Conservation (phyloP, 495 filamentous ascomycete species). For the Hypoxylon fuscum region DNA sequence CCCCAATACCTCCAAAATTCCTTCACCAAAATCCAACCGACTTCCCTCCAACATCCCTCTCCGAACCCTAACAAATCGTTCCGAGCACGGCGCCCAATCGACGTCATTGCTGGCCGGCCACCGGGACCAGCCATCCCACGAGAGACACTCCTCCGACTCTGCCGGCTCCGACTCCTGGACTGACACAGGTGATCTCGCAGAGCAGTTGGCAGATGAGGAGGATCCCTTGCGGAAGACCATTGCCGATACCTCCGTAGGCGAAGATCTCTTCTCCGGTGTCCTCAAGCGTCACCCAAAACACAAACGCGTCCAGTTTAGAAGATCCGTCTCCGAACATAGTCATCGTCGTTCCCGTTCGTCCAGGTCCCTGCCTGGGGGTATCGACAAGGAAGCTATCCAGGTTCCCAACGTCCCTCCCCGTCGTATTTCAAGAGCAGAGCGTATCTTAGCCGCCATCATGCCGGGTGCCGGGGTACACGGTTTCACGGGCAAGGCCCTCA, state of each 20-base stretch:
- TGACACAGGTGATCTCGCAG: constrained; percentile 91
- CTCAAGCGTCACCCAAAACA: constrained; percentile 52
- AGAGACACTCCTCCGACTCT: constrained; percentile 68
- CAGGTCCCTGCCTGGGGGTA: constrained; percentile 49
- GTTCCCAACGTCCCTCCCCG: constrained; percentile 76
- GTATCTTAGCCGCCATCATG: constrained; percentile 83
- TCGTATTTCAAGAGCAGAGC: constrained; percentile 69
- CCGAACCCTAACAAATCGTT: constrained; percentile 59
- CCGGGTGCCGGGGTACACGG: constrained; percentile 83
- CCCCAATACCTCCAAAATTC: constrained; percentile 66
- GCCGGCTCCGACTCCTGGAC: constrained; percentile 81
- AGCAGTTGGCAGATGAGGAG: constrained; percentile 84
- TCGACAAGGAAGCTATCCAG: constrained; percentile 82
- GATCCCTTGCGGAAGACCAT: constrained; percentile 76
- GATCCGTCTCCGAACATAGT: constrained; percentile 45
- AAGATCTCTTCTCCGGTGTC: constrained; percentile 60
- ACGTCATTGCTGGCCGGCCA: constrained; percentile 53
- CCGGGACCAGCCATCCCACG: constrained; percentile 48
- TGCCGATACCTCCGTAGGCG: constrained; percentile 66
- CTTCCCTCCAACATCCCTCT: constrained; percentile 71
- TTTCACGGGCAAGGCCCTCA: constrained; percentile 91
- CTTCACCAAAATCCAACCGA: constrained; percentile 57
- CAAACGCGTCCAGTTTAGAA: constrained; percentile 60
- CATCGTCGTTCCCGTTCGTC: constrained; percentile 32
- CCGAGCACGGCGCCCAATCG: constrained; percentile 47